These are phyloP conservation scores for Suhomyces tanzawaensis DNA, from an alignment of 805 yeast species.

Conservation along the genomic window DNA sequence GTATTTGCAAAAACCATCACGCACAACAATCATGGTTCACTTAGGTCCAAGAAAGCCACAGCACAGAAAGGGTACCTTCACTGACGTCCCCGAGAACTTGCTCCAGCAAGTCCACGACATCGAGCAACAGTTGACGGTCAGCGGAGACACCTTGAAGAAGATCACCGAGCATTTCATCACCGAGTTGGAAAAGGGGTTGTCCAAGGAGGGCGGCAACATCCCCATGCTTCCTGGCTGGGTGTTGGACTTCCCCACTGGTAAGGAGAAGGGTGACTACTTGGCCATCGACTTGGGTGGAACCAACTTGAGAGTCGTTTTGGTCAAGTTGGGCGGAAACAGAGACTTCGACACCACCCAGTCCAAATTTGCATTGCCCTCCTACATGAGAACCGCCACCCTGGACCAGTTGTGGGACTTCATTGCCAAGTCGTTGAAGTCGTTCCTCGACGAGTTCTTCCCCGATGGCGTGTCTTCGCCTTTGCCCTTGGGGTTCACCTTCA, in stretches of 20 bases:
- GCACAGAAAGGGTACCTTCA: slow-evolving; percentile 60
- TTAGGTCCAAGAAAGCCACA: slow-evolving; percentile 84
- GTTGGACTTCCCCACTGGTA: slow-evolving; percentile 87
- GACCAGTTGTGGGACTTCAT: slow-evolving; percentile 84
- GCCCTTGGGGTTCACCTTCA: slow-evolving; percentile 88
- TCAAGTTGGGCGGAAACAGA: slow-evolving; percentile 77
- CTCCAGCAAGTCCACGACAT: slow-evolving; percentile 55
- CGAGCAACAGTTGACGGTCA: slow-evolving; percentile 61
- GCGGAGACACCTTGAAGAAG: slow-evolving; percentile 55
- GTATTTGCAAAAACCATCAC: neutral
- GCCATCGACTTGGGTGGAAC: slow-evolving; percentile 98
- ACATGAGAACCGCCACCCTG: slow-evolving; percentile 72
- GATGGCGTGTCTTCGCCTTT: slow-evolving; percentile 54
- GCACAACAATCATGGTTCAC: slow-evolving; percentile 58
- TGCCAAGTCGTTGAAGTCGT: slow-evolving; percentile 73
- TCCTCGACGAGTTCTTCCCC: slow-evolving; percentile 66
- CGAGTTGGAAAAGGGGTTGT: slow-evolving; percentile 81
- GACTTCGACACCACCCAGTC: slow-evolving; percentile 84
- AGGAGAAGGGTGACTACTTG: slow-evolving; percentile 83
- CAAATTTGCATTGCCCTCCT: slow-evolving; percentile 75
- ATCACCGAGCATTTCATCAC: slow-evolving; percentile 73
- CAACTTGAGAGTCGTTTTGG: slow-evolving; percentile 87
- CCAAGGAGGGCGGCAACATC: slow-evolving; percentile 74
- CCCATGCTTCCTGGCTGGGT: slow-evolving; percentile 99
- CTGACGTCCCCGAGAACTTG: slow-evolving; percentile 65